Percentiles rank a stretch among this genome's conserved stretches.
Conservation (phyloP, 2,329 filamentous ascomycete genomes). For the Gaeumannomyces sp. region DNA sequence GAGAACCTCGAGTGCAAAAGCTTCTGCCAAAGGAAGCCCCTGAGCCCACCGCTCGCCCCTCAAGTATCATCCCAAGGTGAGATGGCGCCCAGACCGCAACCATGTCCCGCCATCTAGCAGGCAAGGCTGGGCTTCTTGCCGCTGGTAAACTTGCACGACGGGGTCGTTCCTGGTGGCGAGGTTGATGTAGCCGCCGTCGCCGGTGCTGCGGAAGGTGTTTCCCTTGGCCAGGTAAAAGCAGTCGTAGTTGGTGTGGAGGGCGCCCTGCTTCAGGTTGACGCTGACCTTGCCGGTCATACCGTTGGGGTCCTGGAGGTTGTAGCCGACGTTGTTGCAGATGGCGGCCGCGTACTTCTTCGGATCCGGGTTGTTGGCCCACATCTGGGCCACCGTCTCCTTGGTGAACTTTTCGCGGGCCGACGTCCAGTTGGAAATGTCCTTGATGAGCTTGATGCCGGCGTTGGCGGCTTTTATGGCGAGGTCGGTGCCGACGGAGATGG, state of each 20-base stretch:
- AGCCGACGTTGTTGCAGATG: conserved; percentile 7
- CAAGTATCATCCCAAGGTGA: no score
- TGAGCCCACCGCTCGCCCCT: no score
- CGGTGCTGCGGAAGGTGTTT: background rate
- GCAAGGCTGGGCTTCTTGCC: background rate
- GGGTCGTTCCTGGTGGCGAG: background rate
- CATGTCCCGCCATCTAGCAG: background rate
- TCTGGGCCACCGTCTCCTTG: conserved; percentile 1
- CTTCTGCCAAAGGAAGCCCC: no score
- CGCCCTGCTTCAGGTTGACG: conserved; percentile 1
- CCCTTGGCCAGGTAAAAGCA: conserved; percentile 5
- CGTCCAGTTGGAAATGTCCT: background rate
- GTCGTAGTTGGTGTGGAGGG: conserved; percentile 3
- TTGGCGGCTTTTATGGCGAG: background rate
- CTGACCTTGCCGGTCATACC: background rate
- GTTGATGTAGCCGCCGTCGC: conserved; percentile 4
- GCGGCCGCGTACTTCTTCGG: background rate
- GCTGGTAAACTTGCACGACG: background rate
- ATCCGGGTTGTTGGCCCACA: background rate
- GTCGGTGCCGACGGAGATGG: background rate
- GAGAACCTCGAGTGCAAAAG: no score
- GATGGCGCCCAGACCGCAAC: no score
- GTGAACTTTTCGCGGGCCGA: conserved; percentile 3
- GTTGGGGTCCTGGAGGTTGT: background rate
- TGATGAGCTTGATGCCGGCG: background rate